A percentile compares a stretch with the other conserved stretches of the same genome.
phyloP scores from a whole-genome alignment of 2,329 filamentous ascomycete species.

The Ophiostoma sp. region DNA sequence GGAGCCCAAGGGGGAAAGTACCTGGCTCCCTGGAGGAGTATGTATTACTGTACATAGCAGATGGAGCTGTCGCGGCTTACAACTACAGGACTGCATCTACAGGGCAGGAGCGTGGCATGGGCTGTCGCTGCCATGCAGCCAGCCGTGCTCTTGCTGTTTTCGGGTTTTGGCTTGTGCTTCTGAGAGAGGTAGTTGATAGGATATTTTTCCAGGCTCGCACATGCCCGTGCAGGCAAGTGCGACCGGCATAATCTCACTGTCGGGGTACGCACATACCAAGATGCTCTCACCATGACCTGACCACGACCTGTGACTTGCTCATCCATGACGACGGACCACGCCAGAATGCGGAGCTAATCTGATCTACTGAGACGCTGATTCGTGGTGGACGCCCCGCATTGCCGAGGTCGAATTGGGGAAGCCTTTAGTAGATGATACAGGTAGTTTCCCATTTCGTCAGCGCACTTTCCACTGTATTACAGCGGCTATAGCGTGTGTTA shows the following conservation, averaged over 20 bases:
- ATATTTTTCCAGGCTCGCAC: background rate
- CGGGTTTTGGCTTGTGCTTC: constrained; percentile 8
- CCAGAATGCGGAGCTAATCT: constrained; percentile 27
- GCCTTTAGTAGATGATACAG: background rate
- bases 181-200: background rate
- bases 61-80: background rate
- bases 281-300: background rate
- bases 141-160: background rate
- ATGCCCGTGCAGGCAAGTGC: background rate
- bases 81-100: background rate
- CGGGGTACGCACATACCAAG: background rate
- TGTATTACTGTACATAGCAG: background rate
- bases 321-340: constrained; percentile 4
- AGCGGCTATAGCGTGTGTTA: background rate
- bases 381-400: constrained; percentile 28
- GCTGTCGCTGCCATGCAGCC: background rate
- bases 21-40: background rate
- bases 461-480: background rate
- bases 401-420: constrained; percentile 36
- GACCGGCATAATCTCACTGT: background rate
- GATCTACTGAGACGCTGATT: constrained; percentile 43
- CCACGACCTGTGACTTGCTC: background rate
- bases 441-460: background rate
- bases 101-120: background rate
- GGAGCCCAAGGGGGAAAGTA: background rate